A percentile compares a stretch with the other conserved stretches of the same genome.
These are phyloP conservation scores for Scedosporium aurantiacum DNA, from an alignment of 2,329 filamentous ascomycete genomes.

Conservation along the genomic window DNA sequence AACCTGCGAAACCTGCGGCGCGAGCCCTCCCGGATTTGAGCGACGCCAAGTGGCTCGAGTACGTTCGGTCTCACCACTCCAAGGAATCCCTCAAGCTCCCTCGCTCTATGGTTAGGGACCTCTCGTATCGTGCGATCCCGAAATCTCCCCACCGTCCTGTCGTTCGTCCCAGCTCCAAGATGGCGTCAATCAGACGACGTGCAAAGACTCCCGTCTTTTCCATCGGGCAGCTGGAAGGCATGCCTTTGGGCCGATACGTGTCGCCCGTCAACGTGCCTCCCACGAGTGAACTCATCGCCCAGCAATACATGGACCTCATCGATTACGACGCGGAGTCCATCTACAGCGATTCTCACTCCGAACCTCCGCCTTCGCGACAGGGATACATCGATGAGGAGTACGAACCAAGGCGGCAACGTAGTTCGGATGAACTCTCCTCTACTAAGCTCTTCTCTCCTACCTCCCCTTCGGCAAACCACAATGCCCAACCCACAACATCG, in stretches of 20 bases:
- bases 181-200: constrained; percentile 11
- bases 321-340: constrained; percentile 13
- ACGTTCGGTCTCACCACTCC: constrained; percentile 11
- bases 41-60: constrained; percentile 22
- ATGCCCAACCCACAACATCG: constrained; percentile 14
- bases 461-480: neutral
- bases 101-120: neutral
- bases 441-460: neutral
- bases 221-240: constrained; percentile 31
- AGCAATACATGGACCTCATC: constrained; percentile 33
- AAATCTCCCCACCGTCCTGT: neutral
- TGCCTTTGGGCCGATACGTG: constrained; percentile 6
- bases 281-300: constrained; percentile 31
- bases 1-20: constrained; percentile 11
- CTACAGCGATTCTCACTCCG: neutral
- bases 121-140: neutral
- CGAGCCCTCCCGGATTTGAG: constrained; percentile 20
- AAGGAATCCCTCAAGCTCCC: constrained; percentile 4
- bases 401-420: constrained; percentile 2
- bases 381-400: constrained; percentile 2
- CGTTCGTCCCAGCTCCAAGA: neutral
- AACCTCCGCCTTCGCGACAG: neutral
- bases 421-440: constrained; percentile 3
- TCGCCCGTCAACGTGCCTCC: constrained; percentile 16
- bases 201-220: constrained; percentile 35